These are phyloP conservation scores for Corymbia maculata DNA, from an alignment of 345 rosid species.

Conservation along the genomic window DNA sequence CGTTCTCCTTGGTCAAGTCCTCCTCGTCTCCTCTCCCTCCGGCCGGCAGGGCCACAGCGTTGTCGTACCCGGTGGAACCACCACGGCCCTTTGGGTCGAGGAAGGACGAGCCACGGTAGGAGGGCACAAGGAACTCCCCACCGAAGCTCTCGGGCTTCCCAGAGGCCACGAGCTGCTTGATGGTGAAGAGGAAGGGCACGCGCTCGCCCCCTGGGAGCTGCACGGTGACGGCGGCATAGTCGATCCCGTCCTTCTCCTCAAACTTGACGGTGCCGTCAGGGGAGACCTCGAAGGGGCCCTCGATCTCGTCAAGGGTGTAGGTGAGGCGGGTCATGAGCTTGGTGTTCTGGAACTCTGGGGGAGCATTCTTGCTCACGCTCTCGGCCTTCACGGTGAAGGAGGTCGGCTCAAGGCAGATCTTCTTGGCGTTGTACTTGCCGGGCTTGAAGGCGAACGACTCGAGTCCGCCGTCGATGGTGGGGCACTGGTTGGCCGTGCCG, in stretches of 20 bases:
- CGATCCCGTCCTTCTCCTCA: slow-evolving; percentile 83
- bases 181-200: slow-evolving; percentile 83
- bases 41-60: slow-evolving; percentile 85
- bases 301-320: slow-evolving; percentile 92
- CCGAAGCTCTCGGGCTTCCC: slow-evolving; percentile 74
- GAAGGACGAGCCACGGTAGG: slow-evolving; percentile 80
- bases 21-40: slow-evolving; percentile 98
- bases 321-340: slow-evolving; percentile 98
- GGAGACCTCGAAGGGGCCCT: slow-evolving; percentile 89
- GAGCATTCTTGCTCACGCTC: slow-evolving; percentile 63
- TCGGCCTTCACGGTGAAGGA: slow-evolving; percentile 98
- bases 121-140: slow-evolving; percentile 68
- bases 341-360: slow-evolving; percentile 87
- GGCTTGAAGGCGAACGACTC: slow-evolving; percentile 69
- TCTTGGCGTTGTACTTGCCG: slow-evolving; percentile 78
- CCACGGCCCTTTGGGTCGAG: slow-evolving; percentile 95
- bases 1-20: slow-evolving; percentile 75
- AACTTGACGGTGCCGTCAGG: slow-evolving; percentile 51
- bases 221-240: slow-evolving; percentile 80
- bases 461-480: slow-evolving; percentile 68
- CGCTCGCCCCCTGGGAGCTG: slow-evolving; percentile 89
- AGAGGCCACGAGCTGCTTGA: slow-evolving; percentile 71
- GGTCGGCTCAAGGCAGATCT: slow-evolving; percentile 90
- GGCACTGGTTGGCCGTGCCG: slow-evolving; percentile 95
- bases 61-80: slow-evolving; percentile 85